Base-by-base conservation (phyloP, 495 filamentous ascomycete genomes). In the Penicillium tannophilum region DNA sequence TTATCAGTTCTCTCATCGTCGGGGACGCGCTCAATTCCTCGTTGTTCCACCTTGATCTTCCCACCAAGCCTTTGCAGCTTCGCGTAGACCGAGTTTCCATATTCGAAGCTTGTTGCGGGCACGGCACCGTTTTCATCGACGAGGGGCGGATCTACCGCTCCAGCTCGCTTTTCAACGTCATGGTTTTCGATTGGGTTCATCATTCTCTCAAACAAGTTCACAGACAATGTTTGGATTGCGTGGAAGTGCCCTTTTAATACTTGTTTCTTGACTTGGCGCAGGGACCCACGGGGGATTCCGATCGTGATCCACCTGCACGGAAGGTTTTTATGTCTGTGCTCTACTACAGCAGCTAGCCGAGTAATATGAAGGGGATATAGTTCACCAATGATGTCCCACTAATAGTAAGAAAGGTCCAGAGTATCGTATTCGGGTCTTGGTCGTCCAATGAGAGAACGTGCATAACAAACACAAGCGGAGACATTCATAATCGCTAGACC, bases 51-150 rank as follows among this genome's bases (percentile, higher is more conserved):
- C 12, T 64, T 64, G 19, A 64, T 54, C 46, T 58, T 58, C 11
- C 58, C 58, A 14, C 54, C 58, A 5, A 64, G 33, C 35, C 83
- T 79, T 70, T 89, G 86, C 12, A 87, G 63, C 67, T 80, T 88
- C 20, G 86, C 86, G 63, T 81, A 84, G 33, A 75, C 51, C 19
- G 75, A 76, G 45, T 84, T 69, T 50, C 86, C 86, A 19, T 79
- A 68, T 35, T 76, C 72, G 58, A 89, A 84, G 35, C 73, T 81
- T 63, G 84, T 76, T n/a, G 76, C 76, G 9, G 76, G 72, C 6
- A 86, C 78, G 10, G 81, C 83, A 49, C 83, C 80, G 7, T 79
- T 72, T 49, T 84, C 78, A 50, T 76, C 70, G 20, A 78, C 61
- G 50, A 55, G 58, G 2, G 46, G 9, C 12, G 62, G 58, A 10